Base-by-base conservation (phyloP, 495 filamentous ascomycete species). In the Aspergillus incahuasiensis region DNA sequence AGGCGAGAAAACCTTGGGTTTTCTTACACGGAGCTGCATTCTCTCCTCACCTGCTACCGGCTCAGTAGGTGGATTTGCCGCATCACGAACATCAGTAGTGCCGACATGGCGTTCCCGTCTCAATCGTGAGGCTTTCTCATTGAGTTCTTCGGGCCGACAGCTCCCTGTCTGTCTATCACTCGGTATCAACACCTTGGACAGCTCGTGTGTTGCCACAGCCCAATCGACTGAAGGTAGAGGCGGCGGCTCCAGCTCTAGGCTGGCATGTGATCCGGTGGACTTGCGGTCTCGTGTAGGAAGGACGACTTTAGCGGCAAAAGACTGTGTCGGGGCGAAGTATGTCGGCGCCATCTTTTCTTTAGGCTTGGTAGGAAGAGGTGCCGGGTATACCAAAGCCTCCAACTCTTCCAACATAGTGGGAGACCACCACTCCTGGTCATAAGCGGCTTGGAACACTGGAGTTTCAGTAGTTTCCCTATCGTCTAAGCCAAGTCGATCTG, bases 151-250 rank as follows among this genome's bases (percentile, higher is more conserved):
- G 6, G 79, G 76, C n/a, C 73, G 85, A 63, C 78, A 90, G 69
- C 90, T 95, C 21, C 68, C 76, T 0, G 85, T 89, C 67, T 89
- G 81, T 9, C 89, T 78, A 58, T 83, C 73, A 9, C 70, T 72
- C 1, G 94, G 94, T 46, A 96, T 87, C 22, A 97, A 81, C 5
- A 91, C 68, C 65, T 90, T 92, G 61, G 83, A 88, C 15, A 97
- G 68, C 63, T 96, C 92, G 62, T 85, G 79, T 0, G 90, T 78
- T 13, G 90, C 90, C 39, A 85, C 82, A 1, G 86, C 84, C 94
- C 95, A 97, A 39, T 84, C 76, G 0, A 97, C 86, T 22, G 90
- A 85, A 6, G 90, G 88, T 1, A 87, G 79, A 21, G 88, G 85
- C 3, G 85, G 82, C n/a, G 81, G 73, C 59, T 64, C 79, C 54